Evolutionary conservation across 345 rosid genomes (phyloP).

Genomic region (Brassica napus): Da-Ae NC_063442.1:41592001-41592500

Average conservation of each 20-base stretch:
- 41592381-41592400: neutral
- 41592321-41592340: neutral
- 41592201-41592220: neutral
- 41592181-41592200: neutral
- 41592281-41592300: conserved; percentile 10
- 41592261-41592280: conserved; percentile 24
- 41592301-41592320: neutral
- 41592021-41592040: neutral
- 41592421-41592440: neutral
- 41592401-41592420: neutral
- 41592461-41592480: neutral
- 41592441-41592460: neutral
- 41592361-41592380: neutral
- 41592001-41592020: neutral
- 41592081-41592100: neutral
- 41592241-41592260: conserved; percentile 39
- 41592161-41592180: neutral
- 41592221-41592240: neutral
- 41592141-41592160: neutral
- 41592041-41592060: conserved; percentile 2
- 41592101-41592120: conserved; percentile 12
- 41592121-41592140: neutral
- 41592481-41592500: neutral
- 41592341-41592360: neutral
- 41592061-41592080: neutral